A percentile compares a stretch with the other conserved stretches of the same genome.
Evolutionary conservation across 179 eudicot genomes (phyloP).

Genomic region (Nepenthes alata): DNA sequence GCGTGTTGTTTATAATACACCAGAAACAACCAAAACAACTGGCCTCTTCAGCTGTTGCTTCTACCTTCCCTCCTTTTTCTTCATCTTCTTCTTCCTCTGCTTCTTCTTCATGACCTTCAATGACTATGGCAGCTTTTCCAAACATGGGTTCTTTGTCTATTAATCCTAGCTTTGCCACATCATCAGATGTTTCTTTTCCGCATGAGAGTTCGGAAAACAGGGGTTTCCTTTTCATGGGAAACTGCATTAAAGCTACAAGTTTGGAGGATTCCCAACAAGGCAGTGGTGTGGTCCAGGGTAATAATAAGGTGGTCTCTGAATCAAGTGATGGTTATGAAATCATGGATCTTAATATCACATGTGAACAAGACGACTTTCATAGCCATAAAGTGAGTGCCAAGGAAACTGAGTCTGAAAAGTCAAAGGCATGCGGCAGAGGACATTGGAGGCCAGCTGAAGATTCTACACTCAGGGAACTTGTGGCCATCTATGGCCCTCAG

Average conservation of each 20-base stretch:
- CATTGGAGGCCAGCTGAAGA: constrained; percentile 86
- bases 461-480: constrained; percentile 57
- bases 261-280: constrained; percentile 1
- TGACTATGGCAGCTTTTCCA: constrained; percentile 22
- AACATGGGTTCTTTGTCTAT: constrained; percentile 26
- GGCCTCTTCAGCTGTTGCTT: constrained; percentile 3
- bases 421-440: constrained; percentile 56
- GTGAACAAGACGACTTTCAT: constrained; percentile 16
- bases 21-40: constrained; percentile 5
- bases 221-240: constrained; percentile 11
- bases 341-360: constrained; percentile 34
- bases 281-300: constrained; percentile 6
- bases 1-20: constrained; percentile 17
- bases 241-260: constrained; percentile 6
- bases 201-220: constrained; percentile 14
- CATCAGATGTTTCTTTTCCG: constrained; percentile 7
- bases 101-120: constrained; percentile 3
- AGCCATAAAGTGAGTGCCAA: constrained; percentile 13
- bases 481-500: constrained; percentile 61
- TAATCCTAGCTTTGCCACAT: not conserved
- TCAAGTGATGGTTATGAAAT: not conserved
- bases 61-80: constrained; percentile 2
- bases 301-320: not conserved
- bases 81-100: constrained; percentile 4
- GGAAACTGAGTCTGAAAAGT: constrained; percentile 10